Base-by-base conservation (phyloP, 176 grass and related monocot species). In the Lolium multiflorum region DNA sequence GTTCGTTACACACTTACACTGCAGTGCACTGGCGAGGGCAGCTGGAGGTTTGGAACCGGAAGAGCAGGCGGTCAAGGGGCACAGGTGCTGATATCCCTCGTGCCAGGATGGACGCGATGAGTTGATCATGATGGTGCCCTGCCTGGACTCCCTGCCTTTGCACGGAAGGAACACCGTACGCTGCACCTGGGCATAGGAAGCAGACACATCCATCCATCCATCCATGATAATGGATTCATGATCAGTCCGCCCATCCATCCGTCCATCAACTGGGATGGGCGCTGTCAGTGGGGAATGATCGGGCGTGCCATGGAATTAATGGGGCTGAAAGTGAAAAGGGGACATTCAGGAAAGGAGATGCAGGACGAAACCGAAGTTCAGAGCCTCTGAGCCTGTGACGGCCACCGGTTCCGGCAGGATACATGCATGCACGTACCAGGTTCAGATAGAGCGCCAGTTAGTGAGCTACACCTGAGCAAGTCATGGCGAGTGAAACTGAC, bases 111-210 rank as follows among this genome's bases (percentile, higher is more conserved):
- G 13, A 18, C 17, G 81, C 20, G 74, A 58, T 79, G 7, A 6
- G 54, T 4, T 46, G 81, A 84, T 81, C 37, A 21, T 48, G 70
- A 55, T 82, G 65, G 57, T 79, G 74, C 55, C 31, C 31, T 35
- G 31, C 31, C 31, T 35, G 31, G 31, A 35, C 31, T 35, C 31
- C 31, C 65, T 90, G 71, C 65, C 81, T 80, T 87, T 47, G 26
- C 59, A 76, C 49, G 17, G 25, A 83, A 85, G 18, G 11, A 39
- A 2, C 71, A 25, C 80, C 67, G 81, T 87, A 39, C 81, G 16
- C 20, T 81, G 85, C 81, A 91, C 85, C 85, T 84, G 89, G 85
- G 44, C 72, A 13, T 5, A 51, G 57, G 71, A 84, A 51, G 26
- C 64, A 38, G 58, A 11, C 18, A 39, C 22, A 9, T 43, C 67